Percentiles rank a stretch among this genome's conserved stretches.
These are phyloP conservation scores for Malassezia nana DNA, from an alignment of 1,284 basidiomycete genomes.

Conservation along the genomic window DNA sequence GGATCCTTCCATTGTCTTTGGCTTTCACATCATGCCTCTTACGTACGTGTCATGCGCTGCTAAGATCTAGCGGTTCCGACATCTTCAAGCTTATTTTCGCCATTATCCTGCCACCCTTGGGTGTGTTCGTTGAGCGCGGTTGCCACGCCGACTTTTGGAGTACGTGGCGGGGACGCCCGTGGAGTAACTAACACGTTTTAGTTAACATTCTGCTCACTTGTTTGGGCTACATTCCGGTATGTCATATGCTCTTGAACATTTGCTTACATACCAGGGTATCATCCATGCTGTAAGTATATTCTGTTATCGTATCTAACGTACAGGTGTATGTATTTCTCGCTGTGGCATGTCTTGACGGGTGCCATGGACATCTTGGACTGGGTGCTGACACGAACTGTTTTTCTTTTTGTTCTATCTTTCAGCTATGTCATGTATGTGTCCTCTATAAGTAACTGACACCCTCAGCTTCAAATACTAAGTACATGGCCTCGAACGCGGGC, in stretches of 20 bases:
- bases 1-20: no score
- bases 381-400: constrained; percentile 2
- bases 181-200: constrained; percentile 4
- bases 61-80: constrained; percentile 14
- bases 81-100: constrained; percentile 23
- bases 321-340: background rate
- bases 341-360: background rate
- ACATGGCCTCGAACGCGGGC: background rate
- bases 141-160: constrained; percentile 21
- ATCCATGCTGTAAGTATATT: constrained; percentile 17
- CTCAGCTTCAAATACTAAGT: background rate
- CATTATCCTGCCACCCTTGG: constrained; percentile 26
- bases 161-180: background rate
- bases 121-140: constrained; percentile 30
- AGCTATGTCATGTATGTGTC: constrained; percentile 18
- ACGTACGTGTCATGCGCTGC: constrained; percentile 6
- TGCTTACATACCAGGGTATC: constrained; percentile 15
- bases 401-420: background rate
- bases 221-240: constrained; percentile 18
- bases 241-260: background rate
- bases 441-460: background rate
- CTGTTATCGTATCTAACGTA: background rate
- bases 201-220: constrained; percentile 15
- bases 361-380: no score
- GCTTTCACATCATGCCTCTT: constrained; percentile 4